Conservation (phyloP, 2,329 filamentous ascomycete species). For the Taxawa tesnikishii region DNA sequence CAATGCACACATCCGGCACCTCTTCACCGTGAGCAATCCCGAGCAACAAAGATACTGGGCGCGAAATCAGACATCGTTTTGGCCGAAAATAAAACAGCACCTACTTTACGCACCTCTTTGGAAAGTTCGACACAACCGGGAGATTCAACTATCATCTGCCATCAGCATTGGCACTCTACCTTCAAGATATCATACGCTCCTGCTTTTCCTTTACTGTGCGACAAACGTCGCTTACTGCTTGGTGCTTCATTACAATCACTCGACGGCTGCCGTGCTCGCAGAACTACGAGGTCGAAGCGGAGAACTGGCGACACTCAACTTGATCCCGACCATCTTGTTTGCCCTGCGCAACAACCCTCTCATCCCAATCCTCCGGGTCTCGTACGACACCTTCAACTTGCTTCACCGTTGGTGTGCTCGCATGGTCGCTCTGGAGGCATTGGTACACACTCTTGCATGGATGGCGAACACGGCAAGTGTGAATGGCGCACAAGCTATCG, state of each 20-base stretch:
- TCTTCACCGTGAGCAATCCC: conserved; percentile 30
- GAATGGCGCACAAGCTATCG: conserved; percentile 49
- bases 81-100: conserved; percentile 52
- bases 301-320: conserved; percentile 73
- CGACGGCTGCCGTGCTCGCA: conserved; percentile 50
- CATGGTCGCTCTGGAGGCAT: conserved; percentile 55
- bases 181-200: conserved; percentile 61
- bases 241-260: conserved; percentile 46
- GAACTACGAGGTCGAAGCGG: conserved; percentile 80
- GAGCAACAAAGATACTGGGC: conserved; percentile 33
- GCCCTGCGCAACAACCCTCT: conserved; percentile 89
- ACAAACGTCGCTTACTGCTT: conserved; percentile 71
- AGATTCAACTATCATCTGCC: conserved; percentile 55
- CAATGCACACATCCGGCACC: conserved; percentile 31
- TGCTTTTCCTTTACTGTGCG: conserved; percentile 55
- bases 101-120: conserved; percentile 59
- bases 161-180: conserved; percentile 67
- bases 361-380: conserved; percentile 69
- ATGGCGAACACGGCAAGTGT: conserved; percentile 50
- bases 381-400: conserved; percentile 94
- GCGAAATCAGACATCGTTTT: conserved; percentile 29
- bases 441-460: conserved; percentile 64
- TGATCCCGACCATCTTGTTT: conserved; percentile 81
- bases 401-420: conserved; percentile 75
- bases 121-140: conserved; percentile 63